Conservation (phyloP, 2,329 filamentous ascomycete species). For the Exophiala sp. region DNA sequence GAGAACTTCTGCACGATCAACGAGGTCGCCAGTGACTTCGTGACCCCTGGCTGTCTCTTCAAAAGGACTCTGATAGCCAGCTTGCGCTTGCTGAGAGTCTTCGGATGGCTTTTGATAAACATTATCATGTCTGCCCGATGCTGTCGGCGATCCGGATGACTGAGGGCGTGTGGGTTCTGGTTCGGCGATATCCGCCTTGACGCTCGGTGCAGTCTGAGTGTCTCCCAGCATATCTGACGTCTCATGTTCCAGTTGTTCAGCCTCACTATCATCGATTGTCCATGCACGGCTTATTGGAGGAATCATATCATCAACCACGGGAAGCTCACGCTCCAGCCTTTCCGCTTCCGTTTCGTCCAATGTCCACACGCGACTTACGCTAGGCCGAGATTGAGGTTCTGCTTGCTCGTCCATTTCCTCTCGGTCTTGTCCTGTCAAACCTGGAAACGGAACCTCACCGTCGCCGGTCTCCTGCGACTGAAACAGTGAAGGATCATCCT, state of each 20-base stretch:
- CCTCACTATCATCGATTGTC: slow-evolving; percentile 21
- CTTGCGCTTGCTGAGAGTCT: slow-evolving; percentile 31
- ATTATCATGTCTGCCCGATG: not conserved
- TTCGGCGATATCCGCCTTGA: not conserved
- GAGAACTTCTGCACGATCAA: too few relatives aligned
- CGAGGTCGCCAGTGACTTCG: not conserved
- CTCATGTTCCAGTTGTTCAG: slow-evolving; percentile 13
- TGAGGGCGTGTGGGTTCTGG: not conserved
- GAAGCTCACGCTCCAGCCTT: slow-evolving; percentile 17
- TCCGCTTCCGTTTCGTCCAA: slow-evolving; percentile 21
- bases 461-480: slow-evolving; percentile 29
- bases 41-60: slow-evolving; percentile 41
- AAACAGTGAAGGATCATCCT: slow-evolving; percentile 29
- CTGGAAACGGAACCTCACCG: slow-evolving; percentile 45
- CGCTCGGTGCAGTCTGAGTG: not conserved
- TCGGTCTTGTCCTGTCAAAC: slow-evolving; percentile 45
- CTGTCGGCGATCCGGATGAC: not conserved
- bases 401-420: not conserved
- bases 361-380: slow-evolving; percentile 19
- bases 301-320: slow-evolving; percentile 16
- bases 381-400: slow-evolving; percentile 6
- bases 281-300: slow-evolving; percentile 18
- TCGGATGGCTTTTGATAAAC: not conserved
- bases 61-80: slow-evolving; percentile 47
- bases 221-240: not conserved